Evolutionary conservation across 140 eudicot species (phyloP), one percentile per base, ranked within the genome.

Genomic region (Bidens hawaiensis): DNA sequence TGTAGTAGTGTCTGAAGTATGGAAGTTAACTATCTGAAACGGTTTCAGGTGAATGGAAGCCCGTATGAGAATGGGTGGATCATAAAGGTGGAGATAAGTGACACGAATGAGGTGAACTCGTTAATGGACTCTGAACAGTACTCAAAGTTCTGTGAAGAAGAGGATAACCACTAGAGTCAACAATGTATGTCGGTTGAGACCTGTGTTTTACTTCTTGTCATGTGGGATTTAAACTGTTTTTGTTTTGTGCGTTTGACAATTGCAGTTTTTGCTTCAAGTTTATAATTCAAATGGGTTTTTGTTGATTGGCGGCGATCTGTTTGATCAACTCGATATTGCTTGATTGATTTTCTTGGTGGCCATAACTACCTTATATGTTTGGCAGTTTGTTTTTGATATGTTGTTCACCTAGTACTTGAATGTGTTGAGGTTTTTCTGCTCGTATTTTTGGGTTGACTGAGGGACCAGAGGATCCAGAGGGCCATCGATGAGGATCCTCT

Each of bases 11-110:
- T n/a, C n/a, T n/a, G n/a, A n/a, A n/a, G n/a, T n/a, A n/a, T n/a
- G n/a, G n/a, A n/a, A n/a, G n/a, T n/a, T n/a, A n/a, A n/a, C n/a
- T n/a, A n/a, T n/a, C n/a, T n/a, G n/a, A n/a, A 38, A 38, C 22
- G 6, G 5, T 26, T 76, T 18, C 57, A 87, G 95, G 78, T 87
- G 23, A 89, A 89, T 9, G 78, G 78, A 9, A 85, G 95, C 76
- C 97, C 97, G 3, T 89, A 79, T 71, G 91, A 78, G 47, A 76
- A 82, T 4, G 97, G 97, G 12, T 90, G 97, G 97, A 90, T 90
- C 28, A 86, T 85, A 48, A 89, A 89, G 80, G 93, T 85, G 71
- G 87, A 89, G 68, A 34, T 83, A 16, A 69, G 81, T 26, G 76
- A 79, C 50, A 14, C 76, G 0, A 80, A 82, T 17, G 97, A 83